Evolutionary conservation across 257 asterid species (phyloP).

Genomic region (Solanum paucissectum): DNA sequence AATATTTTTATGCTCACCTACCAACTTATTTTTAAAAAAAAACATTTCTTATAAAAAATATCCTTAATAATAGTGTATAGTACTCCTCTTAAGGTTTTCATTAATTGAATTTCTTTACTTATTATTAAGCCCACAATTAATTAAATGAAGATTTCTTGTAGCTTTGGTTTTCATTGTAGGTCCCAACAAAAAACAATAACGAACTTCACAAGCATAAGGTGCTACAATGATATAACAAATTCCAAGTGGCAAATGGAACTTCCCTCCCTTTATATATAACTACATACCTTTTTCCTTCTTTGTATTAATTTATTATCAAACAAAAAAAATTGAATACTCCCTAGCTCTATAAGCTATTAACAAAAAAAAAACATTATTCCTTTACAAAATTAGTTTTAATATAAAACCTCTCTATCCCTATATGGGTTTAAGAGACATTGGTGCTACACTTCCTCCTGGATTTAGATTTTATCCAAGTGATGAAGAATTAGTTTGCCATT

Average conservation of each 20-base stretch:
- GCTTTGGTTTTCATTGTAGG: slow-evolving; percentile 17
- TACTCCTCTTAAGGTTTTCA: not conserved
- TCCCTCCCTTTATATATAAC: slow-evolving; percentile 13
- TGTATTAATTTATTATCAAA: not conserved
- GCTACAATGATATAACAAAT: slow-evolving; percentile 27
- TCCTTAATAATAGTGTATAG: not conserved
- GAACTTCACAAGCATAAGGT: slow-evolving; percentile 45
- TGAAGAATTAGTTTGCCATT: slow-evolving; percentile 74
- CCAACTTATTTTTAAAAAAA: no score
- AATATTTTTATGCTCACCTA: no score
- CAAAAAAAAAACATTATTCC: not conserved
- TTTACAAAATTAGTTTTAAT: not conserved
- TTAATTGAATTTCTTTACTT: not conserved
- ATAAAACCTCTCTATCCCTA: not conserved
- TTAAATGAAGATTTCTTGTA: slow-evolving; percentile 22
- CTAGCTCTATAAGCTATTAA: not conserved
- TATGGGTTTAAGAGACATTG: slow-evolving; percentile 76
- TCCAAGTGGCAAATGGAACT: slow-evolving; percentile 22
- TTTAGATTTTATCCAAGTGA: slow-evolving; percentile 84
- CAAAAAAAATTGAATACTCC: not conserved
- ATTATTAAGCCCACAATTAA: not conserved
- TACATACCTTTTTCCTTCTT: slow-evolving; percentile 12
- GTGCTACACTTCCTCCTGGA: slow-evolving; percentile 75
- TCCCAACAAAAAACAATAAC: slow-evolving; percentile 28
- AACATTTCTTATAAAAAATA: no score